Evolutionary conservation across 1,284 basidiomycete genomes (phyloP), one percentile per base, ranked within the genome.

Genomic region (Pseudozyma hubeiensis): DNA sequence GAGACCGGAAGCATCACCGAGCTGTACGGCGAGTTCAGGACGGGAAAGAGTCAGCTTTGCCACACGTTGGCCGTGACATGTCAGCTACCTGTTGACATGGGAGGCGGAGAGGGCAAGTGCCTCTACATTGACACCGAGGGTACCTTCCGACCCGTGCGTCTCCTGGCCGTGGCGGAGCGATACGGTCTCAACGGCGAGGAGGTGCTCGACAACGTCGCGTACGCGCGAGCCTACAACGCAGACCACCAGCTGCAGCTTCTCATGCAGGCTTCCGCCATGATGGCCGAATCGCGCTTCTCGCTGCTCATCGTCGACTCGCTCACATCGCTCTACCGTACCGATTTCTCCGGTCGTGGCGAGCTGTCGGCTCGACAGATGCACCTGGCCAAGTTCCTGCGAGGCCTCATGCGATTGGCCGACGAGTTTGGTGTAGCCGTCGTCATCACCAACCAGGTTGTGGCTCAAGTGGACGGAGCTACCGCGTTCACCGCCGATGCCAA

Each of bases 1-100:
- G 97, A 99, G 87, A 99, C 97, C 11, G 97, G 97, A 41, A 92
- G 94, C 1, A 97, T 99, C 84, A 99, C 97, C 0, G 97, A 99
- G 85, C 87, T 99, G 29, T 99, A 97, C 86, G 97, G 97, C 78
- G 97, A 99, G 86, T 99, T 98, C 86, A 88, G 97, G 77, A 99
- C 97, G 9, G 97, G 97, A 62, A 99, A 99, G 86, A 97, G 94
- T 39, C 97, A 99, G 83, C 89, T 99, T 53, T 99, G 97, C 85
- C 97, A 99, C 84, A 98, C 96, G 0, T 89, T 99, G 39, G 94
- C 97, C 0, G 97, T 98, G 14, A 98, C 96, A 7, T 99, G 97
- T 84, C 97, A 90, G 87, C 89, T 99, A 8, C 97, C 97, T 0
- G 91, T 96, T 47, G 92, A 90, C 78, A 97, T 98, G 95, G 97